Evolutionary conservation across 345 rosid genomes (phyloP).

Genomic region (Moricandia arvensis): DNA sequence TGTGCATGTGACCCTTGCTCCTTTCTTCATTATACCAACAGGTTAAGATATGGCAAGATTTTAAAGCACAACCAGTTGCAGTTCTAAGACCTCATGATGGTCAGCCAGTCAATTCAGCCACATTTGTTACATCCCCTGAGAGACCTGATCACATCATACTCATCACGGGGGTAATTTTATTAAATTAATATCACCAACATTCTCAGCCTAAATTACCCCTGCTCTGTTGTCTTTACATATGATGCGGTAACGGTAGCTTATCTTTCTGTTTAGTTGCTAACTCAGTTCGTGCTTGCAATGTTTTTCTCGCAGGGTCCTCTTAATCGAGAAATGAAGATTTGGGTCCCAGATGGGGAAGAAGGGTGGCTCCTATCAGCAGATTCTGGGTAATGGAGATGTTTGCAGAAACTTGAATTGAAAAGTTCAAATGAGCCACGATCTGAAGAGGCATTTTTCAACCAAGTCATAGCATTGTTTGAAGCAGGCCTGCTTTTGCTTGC

Average conservation of each 20-base stretch:
- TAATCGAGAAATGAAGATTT: slow-evolving; percentile 74
- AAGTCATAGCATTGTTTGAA: slow-evolving; percentile 64
- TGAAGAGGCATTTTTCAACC: slow-evolving; percentile 80
- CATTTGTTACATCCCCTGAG: slow-evolving; percentile 62
- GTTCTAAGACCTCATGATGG: slow-evolving; percentile 86
- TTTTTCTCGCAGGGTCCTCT: slow-evolving; percentile 58
- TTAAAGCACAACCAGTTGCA: slow-evolving; percentile 59
- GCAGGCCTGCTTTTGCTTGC: slow-evolving; percentile 72
- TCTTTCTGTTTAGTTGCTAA: background rate
- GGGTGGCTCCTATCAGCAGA: slow-evolving; percentile 75
- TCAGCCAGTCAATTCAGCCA: slow-evolving; percentile 68
- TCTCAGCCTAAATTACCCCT: background rate
- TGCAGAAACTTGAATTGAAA: slow-evolving; percentile 68
- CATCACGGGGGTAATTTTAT: slow-evolving; percentile 59
- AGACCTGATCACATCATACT: slow-evolving; percentile 83
- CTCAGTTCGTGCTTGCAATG: background rate
- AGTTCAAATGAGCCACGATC: slow-evolving; percentile 60
- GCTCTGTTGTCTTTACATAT: background rate
- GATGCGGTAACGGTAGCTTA: background rate
- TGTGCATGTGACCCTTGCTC: slow-evolving; percentile 3
- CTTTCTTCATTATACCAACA: slow-evolving; percentile 25
- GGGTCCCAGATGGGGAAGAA: slow-evolving; percentile 72
- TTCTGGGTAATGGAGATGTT: slow-evolving; percentile 71
- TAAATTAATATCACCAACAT: background rate
- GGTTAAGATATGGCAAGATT: slow-evolving; percentile 95